A percentile compares a stretch with the other conserved stretches of the same genome.
phyloP scores from a whole-genome alignment of 345 rosid genomes.

The Citrus australasica region DNA sequence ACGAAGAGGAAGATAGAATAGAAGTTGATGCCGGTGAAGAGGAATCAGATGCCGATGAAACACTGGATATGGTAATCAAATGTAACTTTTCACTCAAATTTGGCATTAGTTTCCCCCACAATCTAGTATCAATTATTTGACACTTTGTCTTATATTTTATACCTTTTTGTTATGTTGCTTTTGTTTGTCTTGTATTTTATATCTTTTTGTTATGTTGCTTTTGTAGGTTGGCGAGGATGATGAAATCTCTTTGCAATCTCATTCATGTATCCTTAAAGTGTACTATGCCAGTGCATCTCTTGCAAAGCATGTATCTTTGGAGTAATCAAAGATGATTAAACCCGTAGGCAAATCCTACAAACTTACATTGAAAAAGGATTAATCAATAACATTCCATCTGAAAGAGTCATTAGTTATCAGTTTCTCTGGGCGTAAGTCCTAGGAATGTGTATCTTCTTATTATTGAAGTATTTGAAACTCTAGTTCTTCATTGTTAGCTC shows the following conservation, averaged over 20 bases:
- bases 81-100: conserved; percentile 7
- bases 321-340: background rate
- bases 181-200: background rate
- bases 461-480: background rate
- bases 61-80: conserved; percentile 50
- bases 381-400: background rate
- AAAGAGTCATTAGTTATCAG: background rate
- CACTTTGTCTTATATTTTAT: background rate
- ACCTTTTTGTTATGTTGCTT: background rate
- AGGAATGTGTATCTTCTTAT: background rate
- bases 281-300: conserved; percentile 5
- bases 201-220: background rate
- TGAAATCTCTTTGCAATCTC: conserved; percentile 45
- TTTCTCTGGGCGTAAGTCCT: background rate
- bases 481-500: background rate
- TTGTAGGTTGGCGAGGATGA: conserved; percentile 59
- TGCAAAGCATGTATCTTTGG: conserved; percentile 2
- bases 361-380: background rate
- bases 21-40: conserved; percentile 62
- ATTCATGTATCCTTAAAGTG: conserved; percentile 69
- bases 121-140: background rate
- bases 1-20: conserved; percentile 43
- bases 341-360: background rate
- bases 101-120: background rate
- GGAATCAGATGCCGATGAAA: conserved; percentile 58